Conservation (phyloP, 2,329 filamentous ascomycete species). For the Fusarium sp. region DNA sequence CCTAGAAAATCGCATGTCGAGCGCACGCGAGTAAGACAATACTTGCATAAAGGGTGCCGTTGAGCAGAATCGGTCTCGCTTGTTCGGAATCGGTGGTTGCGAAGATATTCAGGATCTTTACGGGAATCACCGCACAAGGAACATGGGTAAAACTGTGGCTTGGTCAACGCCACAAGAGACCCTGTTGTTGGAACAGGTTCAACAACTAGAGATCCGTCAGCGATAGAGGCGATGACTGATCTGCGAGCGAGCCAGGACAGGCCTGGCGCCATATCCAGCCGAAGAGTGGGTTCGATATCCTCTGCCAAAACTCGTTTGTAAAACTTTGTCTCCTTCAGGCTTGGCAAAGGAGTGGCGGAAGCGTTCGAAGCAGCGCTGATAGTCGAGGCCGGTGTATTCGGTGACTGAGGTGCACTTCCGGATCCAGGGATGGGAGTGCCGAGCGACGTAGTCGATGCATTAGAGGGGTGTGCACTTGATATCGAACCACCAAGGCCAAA, state of each 20-base stretch:
- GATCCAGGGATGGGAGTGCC: constrained; percentile 60
- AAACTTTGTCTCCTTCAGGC: constrained; percentile 90
- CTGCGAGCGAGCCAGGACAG: constrained; percentile 94
- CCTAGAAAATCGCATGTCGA: constrained; percentile 93
- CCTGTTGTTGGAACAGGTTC: constrained; percentile 80
- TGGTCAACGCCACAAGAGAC: constrained; percentile 60
- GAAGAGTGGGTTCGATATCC: constrained; percentile 93
- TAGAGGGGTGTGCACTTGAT: constrained; percentile 63
- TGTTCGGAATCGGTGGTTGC: constrained; percentile 89
- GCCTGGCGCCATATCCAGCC: constrained; percentile 88
- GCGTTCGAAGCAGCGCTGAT: constrained; percentile 58
- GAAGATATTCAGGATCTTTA: constrained; percentile 74
- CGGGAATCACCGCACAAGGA: constrained; percentile 89
- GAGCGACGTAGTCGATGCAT: constrained; percentile 70
- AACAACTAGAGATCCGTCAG: constrained; percentile 86
- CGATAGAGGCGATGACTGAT: constrained; percentile 83
- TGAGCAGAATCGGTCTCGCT: constrained; percentile 88
- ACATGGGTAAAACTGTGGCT: constrained; percentile 74
- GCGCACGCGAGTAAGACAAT: constrained; percentile 85
- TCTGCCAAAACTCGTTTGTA: constrained; percentile 91
- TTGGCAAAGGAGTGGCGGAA: constrained; percentile 57
- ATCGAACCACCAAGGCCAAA: constrained; percentile 59
- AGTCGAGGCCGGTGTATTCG: constrained; percentile 66
- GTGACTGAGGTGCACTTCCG: constrained; percentile 67
- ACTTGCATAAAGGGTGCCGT: constrained; percentile 88